Conservation (phyloP, 495 filamentous ascomycete genomes). For the Aspergillus carlsbadensis region DNA sequence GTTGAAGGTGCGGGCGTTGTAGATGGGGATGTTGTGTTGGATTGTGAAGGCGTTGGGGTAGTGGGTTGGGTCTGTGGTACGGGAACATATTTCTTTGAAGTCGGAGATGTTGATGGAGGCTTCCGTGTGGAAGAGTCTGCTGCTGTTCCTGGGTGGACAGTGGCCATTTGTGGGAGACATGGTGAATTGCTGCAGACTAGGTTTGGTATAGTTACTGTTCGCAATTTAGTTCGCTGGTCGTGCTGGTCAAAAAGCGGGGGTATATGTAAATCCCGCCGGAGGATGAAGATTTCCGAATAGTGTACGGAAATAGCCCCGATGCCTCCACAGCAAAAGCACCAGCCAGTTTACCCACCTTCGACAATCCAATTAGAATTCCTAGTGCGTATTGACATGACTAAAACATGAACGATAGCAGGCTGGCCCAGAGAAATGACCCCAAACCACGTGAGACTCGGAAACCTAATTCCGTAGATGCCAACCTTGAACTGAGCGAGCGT, state of each 20-base stretch:
- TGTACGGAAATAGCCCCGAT: neutral
- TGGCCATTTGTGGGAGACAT: neutral
- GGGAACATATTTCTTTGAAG: slow-evolving; percentile 45
- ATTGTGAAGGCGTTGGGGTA: slow-evolving; percentile 46
- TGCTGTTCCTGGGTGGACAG: neutral
- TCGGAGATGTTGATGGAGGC: slow-evolving; percentile 28
- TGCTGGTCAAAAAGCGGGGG: neutral
- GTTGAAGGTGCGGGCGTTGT: slow-evolving; percentile 37
- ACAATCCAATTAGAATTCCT: neutral
- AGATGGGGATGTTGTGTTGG: slow-evolving; percentile 52
- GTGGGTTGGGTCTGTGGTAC: slow-evolving; percentile 26
- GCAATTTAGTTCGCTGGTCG: neutral
- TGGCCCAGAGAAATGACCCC: neutral
- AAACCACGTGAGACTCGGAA: slow-evolving; percentile 16
- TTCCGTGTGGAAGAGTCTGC: slow-evolving; percentile 23
- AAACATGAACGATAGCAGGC: neutral
- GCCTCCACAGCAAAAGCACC: neutral
- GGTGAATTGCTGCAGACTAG: neutral
- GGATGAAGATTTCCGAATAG: slow-evolving; percentile 2
- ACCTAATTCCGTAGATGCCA: slow-evolving; percentile 14
- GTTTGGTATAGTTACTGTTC: neutral
- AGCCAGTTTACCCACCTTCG: neutral
- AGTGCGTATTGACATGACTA: neutral
- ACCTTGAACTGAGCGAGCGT: neutral
- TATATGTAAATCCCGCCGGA: neutral